Percentiles rank a stretch among this genome's conserved stretches.
Evolutionary conservation across 2,329 filamentous ascomycete genomes (phyloP).

Genomic region (Penicillium thymicola): DNA sequence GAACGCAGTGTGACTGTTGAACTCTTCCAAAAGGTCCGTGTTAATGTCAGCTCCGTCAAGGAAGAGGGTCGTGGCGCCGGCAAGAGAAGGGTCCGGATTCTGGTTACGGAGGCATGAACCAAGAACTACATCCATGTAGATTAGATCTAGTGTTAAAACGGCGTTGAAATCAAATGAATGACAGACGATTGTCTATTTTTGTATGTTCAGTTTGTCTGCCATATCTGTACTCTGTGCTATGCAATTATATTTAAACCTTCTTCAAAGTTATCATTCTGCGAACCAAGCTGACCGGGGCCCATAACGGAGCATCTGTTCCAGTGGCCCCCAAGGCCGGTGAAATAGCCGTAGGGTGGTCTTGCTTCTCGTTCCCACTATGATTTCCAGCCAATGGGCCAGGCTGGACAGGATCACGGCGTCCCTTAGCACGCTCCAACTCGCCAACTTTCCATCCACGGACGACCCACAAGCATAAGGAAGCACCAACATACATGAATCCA

Average conservation of each 20-base stretch:
- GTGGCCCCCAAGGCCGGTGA: not conserved
- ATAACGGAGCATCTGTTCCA: constrained; percentile 14
- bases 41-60: constrained; percentile 86
- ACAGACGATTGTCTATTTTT: not conserved
- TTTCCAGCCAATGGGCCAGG: constrained; percentile 15
- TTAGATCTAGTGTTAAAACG: constrained; percentile 10
- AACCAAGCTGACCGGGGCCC: constrained; percentile 28
- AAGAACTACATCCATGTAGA: constrained; percentile 11
- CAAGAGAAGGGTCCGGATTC: constrained; percentile 65
- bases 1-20: constrained; percentile 58
- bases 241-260: constrained; percentile 23
- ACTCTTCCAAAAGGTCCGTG: constrained; percentile 86
- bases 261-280: constrained; percentile 32
- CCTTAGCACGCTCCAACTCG: constrained; percentile 24
- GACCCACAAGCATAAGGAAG: constrained; percentile 48
- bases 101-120: constrained; percentile 35
- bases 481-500: constrained; percentile 59
- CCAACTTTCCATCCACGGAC: constrained; percentile 42
- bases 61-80: constrained; percentile 80
- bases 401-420: constrained; percentile 8
- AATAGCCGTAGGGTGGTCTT: constrained; percentile 2
- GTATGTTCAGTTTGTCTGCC: not conserved
- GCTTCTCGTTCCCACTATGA: constrained; percentile 10
- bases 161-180: constrained; percentile 8
- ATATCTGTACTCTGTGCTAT: not conserved